Conservation (phyloP, 306 rosid species). For the Erythrophleum fordii region DNA sequence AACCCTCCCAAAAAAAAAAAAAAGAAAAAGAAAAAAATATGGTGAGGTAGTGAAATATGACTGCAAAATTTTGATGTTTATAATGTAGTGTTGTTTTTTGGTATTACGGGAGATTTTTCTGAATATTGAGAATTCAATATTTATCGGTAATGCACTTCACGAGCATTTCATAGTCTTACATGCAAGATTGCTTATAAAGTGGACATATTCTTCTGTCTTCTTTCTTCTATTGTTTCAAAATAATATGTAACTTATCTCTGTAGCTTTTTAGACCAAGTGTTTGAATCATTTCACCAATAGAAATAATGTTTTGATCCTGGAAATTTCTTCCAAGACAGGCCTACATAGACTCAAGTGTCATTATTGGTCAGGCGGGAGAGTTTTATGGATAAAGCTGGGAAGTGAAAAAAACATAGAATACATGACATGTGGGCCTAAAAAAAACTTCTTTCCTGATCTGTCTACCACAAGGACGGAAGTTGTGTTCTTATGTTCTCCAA, state of each 20-base stretch:
- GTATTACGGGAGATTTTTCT: no score
- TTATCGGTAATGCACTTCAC: background rate
- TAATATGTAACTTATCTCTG: no score
- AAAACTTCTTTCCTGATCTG: no score
- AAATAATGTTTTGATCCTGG: conserved; percentile 4
- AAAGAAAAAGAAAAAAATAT: no score
- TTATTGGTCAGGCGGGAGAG: conserved; percentile 65
- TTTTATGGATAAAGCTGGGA: conserved; percentile 43
- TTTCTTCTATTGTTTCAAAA: conserved; percentile 8
- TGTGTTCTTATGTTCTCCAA: conserved; percentile 56
- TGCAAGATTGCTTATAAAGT: conserved; percentile 3
- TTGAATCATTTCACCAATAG: no score
- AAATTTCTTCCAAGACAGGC: conserved; percentile 55
- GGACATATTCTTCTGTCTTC: background rate
- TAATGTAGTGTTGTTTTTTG: no score
- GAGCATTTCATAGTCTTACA: background rate
- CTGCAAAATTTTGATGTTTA: no score
- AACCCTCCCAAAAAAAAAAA: no score
- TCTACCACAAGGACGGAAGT: no score
- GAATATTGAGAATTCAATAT: background rate
- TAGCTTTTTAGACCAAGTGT: background rate
- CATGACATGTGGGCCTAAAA: conserved; percentile 62
- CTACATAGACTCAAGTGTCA: conserved; percentile 74
- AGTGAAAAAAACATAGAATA: conserved; percentile 66
- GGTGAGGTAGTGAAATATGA: no score